Percentiles rank a stretch among this genome's conserved stretches.
These are phyloP conservation scores for Botryosphaeria dothidea DNA, from an alignment of 2,329 filamentous ascomycete genomes.

Conservation along the genomic window DNA sequence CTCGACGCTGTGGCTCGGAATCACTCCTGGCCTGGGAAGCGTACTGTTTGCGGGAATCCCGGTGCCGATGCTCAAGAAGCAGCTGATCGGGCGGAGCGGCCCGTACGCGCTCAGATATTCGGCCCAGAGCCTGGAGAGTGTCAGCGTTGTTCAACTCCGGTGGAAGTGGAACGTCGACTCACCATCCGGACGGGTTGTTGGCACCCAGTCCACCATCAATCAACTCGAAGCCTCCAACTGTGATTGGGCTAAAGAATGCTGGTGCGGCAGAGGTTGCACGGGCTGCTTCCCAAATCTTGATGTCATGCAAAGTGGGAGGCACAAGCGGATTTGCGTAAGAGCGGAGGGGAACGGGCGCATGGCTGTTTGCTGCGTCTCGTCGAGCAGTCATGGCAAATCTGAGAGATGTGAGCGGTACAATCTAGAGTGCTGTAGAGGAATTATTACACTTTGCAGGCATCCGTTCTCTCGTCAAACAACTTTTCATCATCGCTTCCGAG, in stretches of 20 bases:
- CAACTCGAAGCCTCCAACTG: slow-evolving; percentile 3
- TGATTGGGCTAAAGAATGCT: slow-evolving; percentile 20
- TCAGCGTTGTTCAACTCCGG: too few relatives aligned
- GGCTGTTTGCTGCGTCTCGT: slow-evolving; percentile 12
- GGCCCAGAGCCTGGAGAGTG: neutral
- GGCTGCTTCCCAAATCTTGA: slow-evolving; percentile 21
- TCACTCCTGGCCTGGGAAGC: neutral
- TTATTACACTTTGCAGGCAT: neutral
- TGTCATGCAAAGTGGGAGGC: slow-evolving; percentile 14
- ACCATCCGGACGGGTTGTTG: slow-evolving; percentile 22
- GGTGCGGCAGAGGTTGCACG: slow-evolving; percentile 25
- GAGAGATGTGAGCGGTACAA: neutral
- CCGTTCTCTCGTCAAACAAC: neutral
- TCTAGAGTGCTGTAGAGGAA: neutral
- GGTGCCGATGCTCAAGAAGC: neutral
- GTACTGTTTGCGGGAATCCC: neutral
- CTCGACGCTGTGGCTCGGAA: neutral
- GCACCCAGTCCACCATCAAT: slow-evolving; percentile 22
- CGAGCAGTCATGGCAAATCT: neutral
- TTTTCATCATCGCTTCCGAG: neutral
- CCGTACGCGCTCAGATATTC: neutral
- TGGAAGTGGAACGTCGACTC: neutral
- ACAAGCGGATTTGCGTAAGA: neutral
- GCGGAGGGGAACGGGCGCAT: neutral
- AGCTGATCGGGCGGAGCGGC: neutral